Conservation (phyloP, 768 basidiomycete species). For the Asterophora parasitica region DNA sequence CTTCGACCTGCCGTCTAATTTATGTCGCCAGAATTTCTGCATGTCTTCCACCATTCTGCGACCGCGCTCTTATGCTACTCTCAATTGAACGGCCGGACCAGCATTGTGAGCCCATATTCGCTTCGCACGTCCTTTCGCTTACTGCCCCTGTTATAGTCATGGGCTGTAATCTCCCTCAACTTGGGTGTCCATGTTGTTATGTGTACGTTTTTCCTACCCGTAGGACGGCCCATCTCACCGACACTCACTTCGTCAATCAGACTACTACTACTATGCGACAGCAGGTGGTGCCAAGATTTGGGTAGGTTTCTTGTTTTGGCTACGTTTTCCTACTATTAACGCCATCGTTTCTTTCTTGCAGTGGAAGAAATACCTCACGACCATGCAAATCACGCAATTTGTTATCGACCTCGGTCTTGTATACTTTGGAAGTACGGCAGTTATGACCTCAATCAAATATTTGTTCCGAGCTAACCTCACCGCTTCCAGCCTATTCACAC, state of each 20-base stretch:
- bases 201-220: conserved; percentile 59
- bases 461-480: conserved; percentile 1
- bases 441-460: background rate
- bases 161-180: conserved; percentile 92
- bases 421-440: conserved; percentile 88
- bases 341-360: conserved; percentile 23
- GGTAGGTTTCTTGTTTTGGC: conserved; percentile 44
- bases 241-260: conserved; percentile 32
- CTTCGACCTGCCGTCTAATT: conserved; percentile 7
- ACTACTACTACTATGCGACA: conserved; percentile 99
- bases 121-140: conserved; percentile 2
- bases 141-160: conserved; percentile 55
- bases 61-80: conserved; percentile 93
- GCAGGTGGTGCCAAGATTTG: conserved; percentile 96
- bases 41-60: conserved; percentile 99
- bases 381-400: conserved; percentile 96
- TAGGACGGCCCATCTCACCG: background rate
- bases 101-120: conserved; percentile 59
- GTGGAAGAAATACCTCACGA: conserved; percentile 99
- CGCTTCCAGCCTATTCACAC: conserved; percentile 67
- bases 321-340: conserved; percentile 7
- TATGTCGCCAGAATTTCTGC: conserved; percentile 72
- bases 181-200: conserved; percentile 93
- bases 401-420: conserved; percentile 86
- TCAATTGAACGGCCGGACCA: conserved; percentile 92